A percentile compares a stretch with the other conserved stretches of the same genome.
Evolutionary conservation across 2,329 filamentous ascomycete species (phyloP).

Genomic region (Fusarium irregulare): DNA sequence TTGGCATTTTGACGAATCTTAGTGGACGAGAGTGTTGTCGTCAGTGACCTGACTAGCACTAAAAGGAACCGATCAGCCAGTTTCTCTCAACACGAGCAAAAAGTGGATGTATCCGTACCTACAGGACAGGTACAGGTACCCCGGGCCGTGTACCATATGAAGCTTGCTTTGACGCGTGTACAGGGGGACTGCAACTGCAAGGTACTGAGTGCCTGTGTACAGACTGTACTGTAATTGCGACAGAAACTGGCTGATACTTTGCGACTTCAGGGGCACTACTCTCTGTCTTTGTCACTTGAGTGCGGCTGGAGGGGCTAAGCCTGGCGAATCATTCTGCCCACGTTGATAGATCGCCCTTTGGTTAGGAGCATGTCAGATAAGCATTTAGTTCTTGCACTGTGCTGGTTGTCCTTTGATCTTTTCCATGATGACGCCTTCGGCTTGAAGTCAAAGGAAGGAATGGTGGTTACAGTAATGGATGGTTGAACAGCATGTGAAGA

Average conservation of each 20-base stretch:
- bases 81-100: constrained; percentile 27
- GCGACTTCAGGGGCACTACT: constrained; percentile 37
- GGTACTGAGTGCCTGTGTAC: constrained; percentile 27
- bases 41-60: constrained; percentile 14
- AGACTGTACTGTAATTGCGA: constrained; percentile 15
- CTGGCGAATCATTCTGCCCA: constrained; percentile 51
- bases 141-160: constrained; percentile 22
- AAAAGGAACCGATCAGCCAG: constrained; percentile 19
- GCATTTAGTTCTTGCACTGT: constrained; percentile 32
- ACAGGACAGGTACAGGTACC: constrained; percentile 32
- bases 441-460: constrained; percentile 29
- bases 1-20: constrained; percentile 40
- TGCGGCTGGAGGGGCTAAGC: constrained; percentile 16
- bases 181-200: constrained; percentile 33
- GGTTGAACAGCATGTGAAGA: constrained; percentile 8
- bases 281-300: not conserved
- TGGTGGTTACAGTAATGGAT: constrained; percentile 2
- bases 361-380: constrained; percentile 30
- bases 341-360: constrained; percentile 46
- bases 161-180: constrained; percentile 41
- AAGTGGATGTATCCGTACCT: constrained; percentile 17
- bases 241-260: constrained; percentile 27
- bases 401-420: constrained; percentile 18
- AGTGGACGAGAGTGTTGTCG: constrained; percentile 30
- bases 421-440: constrained; percentile 6